These are phyloP conservation scores for Xylaria sp. DNA, from an alignment of 2,329 filamentous ascomycete genomes.

Conservation along the genomic window DNA sequence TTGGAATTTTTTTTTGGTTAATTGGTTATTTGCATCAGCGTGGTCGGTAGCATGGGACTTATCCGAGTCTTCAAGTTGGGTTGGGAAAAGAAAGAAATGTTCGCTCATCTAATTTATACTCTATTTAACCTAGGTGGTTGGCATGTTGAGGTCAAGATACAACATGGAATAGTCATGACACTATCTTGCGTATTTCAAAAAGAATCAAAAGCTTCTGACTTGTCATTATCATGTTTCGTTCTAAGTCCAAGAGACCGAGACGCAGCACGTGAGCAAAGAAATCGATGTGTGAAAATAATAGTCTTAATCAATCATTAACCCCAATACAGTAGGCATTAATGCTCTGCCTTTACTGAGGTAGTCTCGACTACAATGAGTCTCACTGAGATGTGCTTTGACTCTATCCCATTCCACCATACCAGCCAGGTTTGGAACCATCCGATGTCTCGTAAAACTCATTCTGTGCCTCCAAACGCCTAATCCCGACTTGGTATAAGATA, in stretches of 20 bases:
- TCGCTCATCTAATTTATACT: background rate
- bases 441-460: background rate
- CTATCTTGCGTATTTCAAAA: background rate
- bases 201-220: background rate
- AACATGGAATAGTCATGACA: background rate
- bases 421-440: too few species aligned
- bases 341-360: background rate
- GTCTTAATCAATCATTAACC: background rate
- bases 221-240: background rate
- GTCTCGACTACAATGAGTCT: too few species aligned
- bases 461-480: background rate
- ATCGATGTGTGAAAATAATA: background rate
- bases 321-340: background rate
- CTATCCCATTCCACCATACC: background rate
- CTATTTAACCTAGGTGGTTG: background rate
- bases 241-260: background rate
- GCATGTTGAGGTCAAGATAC: background rate
- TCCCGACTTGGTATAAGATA: background rate
- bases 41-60: background rate
- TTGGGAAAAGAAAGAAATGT: background rate
- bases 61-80: background rate
- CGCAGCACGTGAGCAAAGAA: background rate
- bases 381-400: background rate
- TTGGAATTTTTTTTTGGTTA: background rate
- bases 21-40: slow-evolving; percentile 7